phyloP scores from a whole-genome alignment of 768 basidiomycete species.

The Porphyrellus cyaneotinctus region DNA sequence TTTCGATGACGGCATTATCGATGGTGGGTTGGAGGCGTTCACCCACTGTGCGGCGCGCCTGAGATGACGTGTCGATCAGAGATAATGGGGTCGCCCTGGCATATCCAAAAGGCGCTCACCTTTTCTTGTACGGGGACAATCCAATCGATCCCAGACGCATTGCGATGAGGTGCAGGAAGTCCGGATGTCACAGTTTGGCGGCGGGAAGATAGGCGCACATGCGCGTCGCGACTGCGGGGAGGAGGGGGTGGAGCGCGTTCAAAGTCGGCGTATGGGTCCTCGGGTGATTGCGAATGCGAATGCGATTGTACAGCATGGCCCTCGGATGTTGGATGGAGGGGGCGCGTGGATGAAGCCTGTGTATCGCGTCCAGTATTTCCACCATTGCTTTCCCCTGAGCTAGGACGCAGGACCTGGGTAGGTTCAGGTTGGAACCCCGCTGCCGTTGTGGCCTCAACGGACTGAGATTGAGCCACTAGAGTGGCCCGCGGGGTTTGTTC shows the following conservation, averaged over 20 bases:
- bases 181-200: not conserved
- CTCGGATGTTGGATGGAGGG: constrained; percentile 8
- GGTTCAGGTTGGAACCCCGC: constrained; percentile 1
- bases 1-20: constrained; percentile 36
- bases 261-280: constrained; percentile 8
- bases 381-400: not conserved
- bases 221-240: constrained; percentile 16
- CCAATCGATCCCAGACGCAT: constrained; percentile 18
- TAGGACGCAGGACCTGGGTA: not conserved
- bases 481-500: not conserved
- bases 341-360: constrained; percentile 1
- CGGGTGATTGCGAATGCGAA: not conserved
- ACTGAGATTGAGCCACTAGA: not conserved
- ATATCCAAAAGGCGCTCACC: not conserved
- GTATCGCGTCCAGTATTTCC: not conserved
- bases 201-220: constrained; percentile 10
- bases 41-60: constrained; percentile 38
- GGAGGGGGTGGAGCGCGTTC: constrained; percentile 1
- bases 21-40: constrained; percentile 57
- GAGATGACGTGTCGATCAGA: not conserved
- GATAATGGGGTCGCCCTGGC: not conserved
- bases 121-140: constrained; percentile 27
- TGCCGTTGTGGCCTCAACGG: not conserved
- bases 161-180: not conserved
- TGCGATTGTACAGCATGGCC: not conserved